phyloP scores from a whole-genome alignment of 371 early-diverging fungal genomes.

The Mucor indicus region DNA sequence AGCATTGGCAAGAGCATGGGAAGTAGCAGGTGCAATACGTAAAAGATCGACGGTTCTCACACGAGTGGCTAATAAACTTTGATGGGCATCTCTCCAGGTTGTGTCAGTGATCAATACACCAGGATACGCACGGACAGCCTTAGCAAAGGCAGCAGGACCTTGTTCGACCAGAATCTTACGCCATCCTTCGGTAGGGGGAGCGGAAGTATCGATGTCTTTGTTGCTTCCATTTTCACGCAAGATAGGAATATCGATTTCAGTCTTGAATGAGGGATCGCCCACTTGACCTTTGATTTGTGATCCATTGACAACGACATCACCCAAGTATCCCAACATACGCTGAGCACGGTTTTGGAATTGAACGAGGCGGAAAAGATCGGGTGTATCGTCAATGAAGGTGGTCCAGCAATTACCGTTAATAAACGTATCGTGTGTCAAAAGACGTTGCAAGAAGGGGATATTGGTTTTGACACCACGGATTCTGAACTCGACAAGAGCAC shows the following conservation, averaged over 20 bases:
- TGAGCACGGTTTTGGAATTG: constrained; percentile 83
- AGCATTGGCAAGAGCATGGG: constrained; percentile 83
- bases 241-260: constrained; percentile 59
- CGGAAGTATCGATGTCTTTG: constrained; percentile 43
- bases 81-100: constrained; percentile 96
- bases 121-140: constrained; percentile 83
- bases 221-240: constrained; percentile 44
- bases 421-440: constrained; percentile 79
- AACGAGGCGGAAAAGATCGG: constrained; percentile 77
- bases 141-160: constrained; percentile 88
- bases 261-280: constrained; percentile 59
- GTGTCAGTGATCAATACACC: constrained; percentile 92
- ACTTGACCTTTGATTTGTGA: constrained; percentile 88
- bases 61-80: constrained; percentile 90
- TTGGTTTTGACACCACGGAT: constrained; percentile 97
- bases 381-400: constrained; percentile 95
- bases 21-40: constrained; percentile 83
- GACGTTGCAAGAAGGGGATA: constrained; percentile 86
- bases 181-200: constrained; percentile 80
- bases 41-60: constrained; percentile 82
- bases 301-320: constrained; percentile 91
- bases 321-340: constrained; percentile 84
- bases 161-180: constrained; percentile 78
- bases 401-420: constrained; percentile 87
- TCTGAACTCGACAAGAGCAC: constrained; percentile 90